Conservation (phyloP, 176 grass and related monocot genomes). For the Eleusine indica region DNA sequence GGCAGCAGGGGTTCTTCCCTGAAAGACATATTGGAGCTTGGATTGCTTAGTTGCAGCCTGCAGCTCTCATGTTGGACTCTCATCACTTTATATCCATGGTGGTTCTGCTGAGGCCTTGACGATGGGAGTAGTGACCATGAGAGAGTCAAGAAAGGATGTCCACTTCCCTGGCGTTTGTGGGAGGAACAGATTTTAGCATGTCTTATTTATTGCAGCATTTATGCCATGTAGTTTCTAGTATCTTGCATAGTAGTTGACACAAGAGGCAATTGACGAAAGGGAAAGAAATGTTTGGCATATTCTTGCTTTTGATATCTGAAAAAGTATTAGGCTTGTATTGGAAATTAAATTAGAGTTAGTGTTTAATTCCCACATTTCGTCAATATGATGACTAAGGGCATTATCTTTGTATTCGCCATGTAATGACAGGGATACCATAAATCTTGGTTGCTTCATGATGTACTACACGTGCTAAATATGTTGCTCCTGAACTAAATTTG, state of each 20-base stretch:
- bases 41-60: constrained; percentile 35
- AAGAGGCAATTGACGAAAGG: constrained; percentile 55
- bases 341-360: constrained; percentile 2
- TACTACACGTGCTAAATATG: constrained; percentile 25
- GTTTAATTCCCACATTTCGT: neutral
- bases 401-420: constrained; percentile 6
- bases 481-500: constrained; percentile 20
- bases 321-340: constrained; percentile 1
- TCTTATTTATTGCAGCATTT: constrained; percentile 50
- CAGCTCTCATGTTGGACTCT: constrained; percentile 28
- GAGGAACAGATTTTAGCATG: constrained; percentile 4
- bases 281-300: constrained; percentile 38
- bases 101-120: constrained; percentile 23
- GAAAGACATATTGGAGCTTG: constrained; percentile 36
- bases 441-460: constrained; percentile 22
- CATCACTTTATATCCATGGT: constrained; percentile 43
- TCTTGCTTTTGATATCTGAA: constrained; percentile 35
- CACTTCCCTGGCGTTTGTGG: constrained; percentile 46
- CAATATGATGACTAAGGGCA: neutral
- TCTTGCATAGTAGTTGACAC: constrained; percentile 46
- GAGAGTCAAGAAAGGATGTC: constrained; percentile 33
- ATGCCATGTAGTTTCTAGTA: constrained; percentile 51
- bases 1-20: constrained; percentile 48
- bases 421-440: constrained; percentile 10
- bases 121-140: constrained; percentile 20